Evolutionary conservation across 306 rosid species (phyloP), one percentile per base, ranked within the genome.

Genomic region (Vigna radiata): DNA sequence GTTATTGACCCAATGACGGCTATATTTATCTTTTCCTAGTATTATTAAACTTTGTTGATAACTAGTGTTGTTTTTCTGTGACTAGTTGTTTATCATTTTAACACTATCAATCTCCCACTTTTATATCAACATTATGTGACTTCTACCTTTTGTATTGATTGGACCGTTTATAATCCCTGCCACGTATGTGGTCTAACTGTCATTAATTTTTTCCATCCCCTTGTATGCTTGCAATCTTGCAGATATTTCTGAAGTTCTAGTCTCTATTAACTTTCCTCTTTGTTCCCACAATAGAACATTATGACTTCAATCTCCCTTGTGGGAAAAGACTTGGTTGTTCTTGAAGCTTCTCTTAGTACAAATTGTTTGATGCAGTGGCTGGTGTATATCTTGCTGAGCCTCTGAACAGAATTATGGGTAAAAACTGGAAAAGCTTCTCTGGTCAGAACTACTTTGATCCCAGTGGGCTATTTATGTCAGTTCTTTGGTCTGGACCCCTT

Each of bases 401-500:
- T 63, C 80, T 95, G 33, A 95, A 95, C 84, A 54, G 55, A 64
- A 16, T 87, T 56, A 48, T 91, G 77, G 80, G 90, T 49, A 75
- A 85, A 78, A 88, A 92, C 85, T 95, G 97, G 99, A 92, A 81
- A 85, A 88, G 84, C 82, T 95, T 95, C 50, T 79, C 97, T 7
- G 14, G 88, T 80, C 99, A 92, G 85, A 91, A 95, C 81, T 95
- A 95, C 82, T 95, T 95, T 77, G 99, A 95, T 85, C 82, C 86
- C 8, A 86, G 81, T 67, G 99, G 99, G 79, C 62, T 92, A 81
- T 95, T 95, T 78, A 79, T 92, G 60, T 92, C 99, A 10, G 79
- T 82, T 29, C 83, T 95, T 49, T 92, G 99, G 99, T 95, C 94
- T 31, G 99, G 99, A 52, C 99, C 99, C 59, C 97, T 95, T 72